Evolutionary conservation across 2,329 filamentous ascomycete species (phyloP), one percentile per base, ranked within the genome.

Genomic region (Apiospora kogelbergensis): DNA sequence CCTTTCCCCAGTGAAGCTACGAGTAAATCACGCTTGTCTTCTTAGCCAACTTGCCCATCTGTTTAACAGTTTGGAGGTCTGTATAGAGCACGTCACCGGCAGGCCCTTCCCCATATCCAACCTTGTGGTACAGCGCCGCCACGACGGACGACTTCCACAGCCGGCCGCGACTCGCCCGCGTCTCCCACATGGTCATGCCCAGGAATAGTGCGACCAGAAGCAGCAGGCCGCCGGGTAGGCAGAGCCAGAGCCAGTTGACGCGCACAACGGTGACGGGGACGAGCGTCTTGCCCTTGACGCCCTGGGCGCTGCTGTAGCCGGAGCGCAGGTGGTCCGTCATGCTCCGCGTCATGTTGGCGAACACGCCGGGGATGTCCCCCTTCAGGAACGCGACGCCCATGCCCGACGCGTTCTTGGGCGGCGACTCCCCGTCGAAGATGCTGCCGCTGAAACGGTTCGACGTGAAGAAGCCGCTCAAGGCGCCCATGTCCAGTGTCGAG

Each of bases 311-410:
- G 46, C 46, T 17, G 13, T 53, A 53, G 0, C 46, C 46, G 15
- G 46, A 53, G 5, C 46, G 46, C 6, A 71, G 69, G 33, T 72
- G 66, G 41, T 72, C 48, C 24, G 72, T 73, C 71, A 73, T 73
- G 67, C 69, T 73, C 26, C 66, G 33, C 6, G 64, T 64, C 68
- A 71, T 70, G 11, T 22, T 57, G 4, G 64, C 64, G 9, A 73
- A 46, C 64, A 63, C 66, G 6, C 26, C 22, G 0, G 68, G 7
- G 6, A 70, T 68, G 42, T 70, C 53, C 20, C 30, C 65, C 11
- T 48, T 45, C 37, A 65, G 20, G 37, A 65, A 44, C n/a, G 63
- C 41, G 9, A 17, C 6, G 3, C 68, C 70, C 45, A 69, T 65
- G 3, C 71, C 71, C 46, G 22, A 17, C 24, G 66, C 40, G 63